Base-by-base conservation (phyloP, 495 filamentous ascomycete genomes). In the Penicillium malachiteum region DNA sequence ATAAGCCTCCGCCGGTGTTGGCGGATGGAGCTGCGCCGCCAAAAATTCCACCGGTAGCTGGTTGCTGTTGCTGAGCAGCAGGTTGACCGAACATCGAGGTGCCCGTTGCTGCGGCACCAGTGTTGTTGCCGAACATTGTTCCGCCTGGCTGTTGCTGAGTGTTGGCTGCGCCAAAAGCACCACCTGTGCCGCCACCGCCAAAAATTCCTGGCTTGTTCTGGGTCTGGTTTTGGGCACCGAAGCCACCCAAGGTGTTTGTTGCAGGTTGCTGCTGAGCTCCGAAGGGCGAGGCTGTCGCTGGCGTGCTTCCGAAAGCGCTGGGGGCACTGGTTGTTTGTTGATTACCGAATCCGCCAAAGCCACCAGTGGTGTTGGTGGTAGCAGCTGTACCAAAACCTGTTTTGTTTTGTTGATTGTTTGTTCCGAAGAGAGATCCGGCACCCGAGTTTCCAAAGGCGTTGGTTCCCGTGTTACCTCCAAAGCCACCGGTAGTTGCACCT, bases 401-500 rank as follows among this genome's bases (percentile, higher is more conserved):
- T 57, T 74, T 78, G 66, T 58, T 67, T 40, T 71, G 75, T 48
- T 76, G 73, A 41, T 75, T 74, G 56, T 65, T 72, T 52, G 38
- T 67, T 34, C 78, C 79, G 54, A 84, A 84, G 26, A 84, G 39
- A n/a, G 70, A 71, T 26, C 71, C 60, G n/a, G 75, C 60, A n/a
- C 76, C 70, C 8, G 54, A 60, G 14, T 48, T 50, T 33, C 67
- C 64, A 14, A 62, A 59, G 14, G 52, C 63, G 45, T 59, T 57
- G 21, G 65, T 58, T 39, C 58, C 55, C 17, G 66, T 64, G 37
- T 55, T 57, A 31, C 55, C 53, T 35, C 75, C 75, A 52, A 79
- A 80, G 7, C 49, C 70, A 43, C 51, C 55, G 35, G 60, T 60
- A 50, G 63, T 64, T 61, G 43, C 67, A 21, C 64, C 54, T 17